These are phyloP conservation scores for Lunasporangiospora selenospora DNA, from an alignment of 192 early-diverging fungal species.

Conservation along the genomic window DNA sequence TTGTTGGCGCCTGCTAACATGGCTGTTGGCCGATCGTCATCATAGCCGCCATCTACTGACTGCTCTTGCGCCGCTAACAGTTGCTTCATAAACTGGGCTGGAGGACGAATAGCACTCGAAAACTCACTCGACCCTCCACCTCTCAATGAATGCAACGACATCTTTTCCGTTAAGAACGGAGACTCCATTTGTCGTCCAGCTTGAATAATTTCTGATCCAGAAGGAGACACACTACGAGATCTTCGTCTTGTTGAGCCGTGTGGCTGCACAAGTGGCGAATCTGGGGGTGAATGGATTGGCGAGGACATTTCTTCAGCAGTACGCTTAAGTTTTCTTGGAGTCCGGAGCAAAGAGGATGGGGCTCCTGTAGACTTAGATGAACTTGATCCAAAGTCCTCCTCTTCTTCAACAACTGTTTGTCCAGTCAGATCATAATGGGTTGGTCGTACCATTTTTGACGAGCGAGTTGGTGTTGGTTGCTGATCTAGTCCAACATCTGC, in stretches of 20 bases:
- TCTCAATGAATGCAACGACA: too few species aligned
- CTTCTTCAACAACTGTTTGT: slow-evolving; percentile 14
- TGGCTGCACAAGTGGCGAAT: neutral
- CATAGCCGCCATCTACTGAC: neutral
- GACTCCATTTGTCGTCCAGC: neutral
- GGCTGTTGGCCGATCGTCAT: neutral
- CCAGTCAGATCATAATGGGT: slow-evolving; percentile 15
- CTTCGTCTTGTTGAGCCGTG: slow-evolving; percentile 8
- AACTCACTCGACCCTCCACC: too few species aligned
- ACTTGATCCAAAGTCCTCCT: neutral
- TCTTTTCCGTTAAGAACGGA: too few species aligned
- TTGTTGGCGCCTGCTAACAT: neutral
- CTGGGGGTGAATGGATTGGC: slow-evolving; percentile 10
- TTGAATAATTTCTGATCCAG: neutral
- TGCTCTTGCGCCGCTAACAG: slow-evolving; percentile 3
- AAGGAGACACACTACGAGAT: slow-evolving; percentile 3
- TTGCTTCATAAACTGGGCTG: slow-evolving; percentile 21
- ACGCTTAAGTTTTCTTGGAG: slow-evolving; percentile 15
- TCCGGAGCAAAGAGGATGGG: too few species aligned
- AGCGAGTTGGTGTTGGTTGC: slow-evolving; percentile 8
- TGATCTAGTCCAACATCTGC: slow-evolving; percentile 7
- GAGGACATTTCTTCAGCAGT: slow-evolving; percentile 16
- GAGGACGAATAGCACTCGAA: too few species aligned
- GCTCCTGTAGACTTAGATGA: too few species aligned
- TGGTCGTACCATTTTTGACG: neutral